Conservation (phyloP, 2,329 filamentous ascomycete species). For the Botrytis galanthina region DNA sequence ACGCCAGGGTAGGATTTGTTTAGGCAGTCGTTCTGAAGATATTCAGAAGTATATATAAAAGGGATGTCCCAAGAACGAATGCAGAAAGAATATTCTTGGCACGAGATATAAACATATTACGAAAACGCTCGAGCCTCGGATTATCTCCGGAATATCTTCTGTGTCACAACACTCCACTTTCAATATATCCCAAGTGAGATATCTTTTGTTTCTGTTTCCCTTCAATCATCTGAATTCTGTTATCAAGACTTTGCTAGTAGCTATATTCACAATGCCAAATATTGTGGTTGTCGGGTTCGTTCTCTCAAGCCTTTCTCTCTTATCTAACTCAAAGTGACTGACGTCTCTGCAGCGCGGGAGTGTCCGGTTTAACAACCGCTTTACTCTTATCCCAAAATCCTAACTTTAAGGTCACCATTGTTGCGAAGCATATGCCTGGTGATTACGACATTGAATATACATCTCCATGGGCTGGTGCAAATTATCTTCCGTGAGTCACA, state of each 20-base stretch:
- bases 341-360: slow-evolving; percentile 53
- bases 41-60: neutral
- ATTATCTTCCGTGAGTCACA: slow-evolving; percentile 66
- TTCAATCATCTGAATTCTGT: neutral
- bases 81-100: neutral
- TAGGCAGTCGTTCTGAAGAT: neutral
- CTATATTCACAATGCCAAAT: slow-evolving; percentile 35
- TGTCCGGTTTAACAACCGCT: slow-evolving; percentile 64
- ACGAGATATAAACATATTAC: neutral
- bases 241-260: neutral
- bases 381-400: slow-evolving; percentile 57
- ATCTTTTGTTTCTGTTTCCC: neutral
- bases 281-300: slow-evolving; percentile 42
- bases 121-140: neutral
- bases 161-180: neutral
- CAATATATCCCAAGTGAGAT: neutral
- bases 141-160: neutral
- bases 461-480: slow-evolving; percentile 85
- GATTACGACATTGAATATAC: slow-evolving; percentile 91
- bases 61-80: neutral
- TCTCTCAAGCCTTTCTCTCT: slow-evolving; percentile 19
- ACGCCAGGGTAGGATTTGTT: neutral
- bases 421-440: slow-evolving; percentile 88
- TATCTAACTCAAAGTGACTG: slow-evolving; percentile 15
- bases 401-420: slow-evolving; percentile 61